Percentiles rank a stretch among this genome's conserved stretches.
These are phyloP conservation scores for Heteromeles arbutifolia DNA, from an alignment of 306 rosid species.

Conservation along the genomic window DNA sequence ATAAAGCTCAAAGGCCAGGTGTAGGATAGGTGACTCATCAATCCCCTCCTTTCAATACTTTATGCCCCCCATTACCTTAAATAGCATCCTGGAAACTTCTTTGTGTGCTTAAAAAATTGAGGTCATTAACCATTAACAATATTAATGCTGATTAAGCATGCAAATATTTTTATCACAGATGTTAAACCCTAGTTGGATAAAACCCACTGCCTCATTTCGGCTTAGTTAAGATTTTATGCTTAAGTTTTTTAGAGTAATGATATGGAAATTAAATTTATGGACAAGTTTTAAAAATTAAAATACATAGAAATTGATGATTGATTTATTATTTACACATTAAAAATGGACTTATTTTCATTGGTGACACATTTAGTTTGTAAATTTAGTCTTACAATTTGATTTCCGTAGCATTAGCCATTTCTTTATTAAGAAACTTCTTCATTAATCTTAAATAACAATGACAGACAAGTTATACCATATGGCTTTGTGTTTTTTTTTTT, in stretches of 20 bases:
- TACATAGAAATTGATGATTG: too few species aligned
- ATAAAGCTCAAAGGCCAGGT: conserved; percentile 29
- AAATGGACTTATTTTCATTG: fast-evolving
- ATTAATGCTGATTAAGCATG: conserved; percentile 8
- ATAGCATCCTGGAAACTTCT: conserved; percentile 31
- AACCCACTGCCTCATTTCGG: conserved; percentile 21
- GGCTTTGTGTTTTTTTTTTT: too few species aligned
- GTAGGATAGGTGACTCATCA: conserved; percentile 36
- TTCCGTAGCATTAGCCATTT: too few species aligned
- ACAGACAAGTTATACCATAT: not conserved
- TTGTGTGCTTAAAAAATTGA: not conserved
- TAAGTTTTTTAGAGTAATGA: not conserved
- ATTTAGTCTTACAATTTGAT: too few species aligned
- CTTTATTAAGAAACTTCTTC: not conserved
- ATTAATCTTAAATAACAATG: not conserved
- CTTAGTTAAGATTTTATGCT: conserved; percentile 13
- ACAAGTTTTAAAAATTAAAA: too few species aligned
- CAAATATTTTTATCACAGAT: conserved; percentile 22
- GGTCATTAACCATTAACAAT: conserved; percentile 19
- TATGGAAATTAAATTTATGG: too few species aligned
- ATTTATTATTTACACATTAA: too few species aligned
- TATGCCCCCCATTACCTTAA: conserved; percentile 39
- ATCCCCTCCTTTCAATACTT: conserved; percentile 1
- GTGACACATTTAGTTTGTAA: too few species aligned
- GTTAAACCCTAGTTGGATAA: conserved; percentile 26